A percentile compares a stretch with the other conserved stretches of the same genome.
These are phyloP conservation scores for Orobanche coerulescens DNA, from an alignment of 257 asterid species.

Conservation along the genomic window DNA sequence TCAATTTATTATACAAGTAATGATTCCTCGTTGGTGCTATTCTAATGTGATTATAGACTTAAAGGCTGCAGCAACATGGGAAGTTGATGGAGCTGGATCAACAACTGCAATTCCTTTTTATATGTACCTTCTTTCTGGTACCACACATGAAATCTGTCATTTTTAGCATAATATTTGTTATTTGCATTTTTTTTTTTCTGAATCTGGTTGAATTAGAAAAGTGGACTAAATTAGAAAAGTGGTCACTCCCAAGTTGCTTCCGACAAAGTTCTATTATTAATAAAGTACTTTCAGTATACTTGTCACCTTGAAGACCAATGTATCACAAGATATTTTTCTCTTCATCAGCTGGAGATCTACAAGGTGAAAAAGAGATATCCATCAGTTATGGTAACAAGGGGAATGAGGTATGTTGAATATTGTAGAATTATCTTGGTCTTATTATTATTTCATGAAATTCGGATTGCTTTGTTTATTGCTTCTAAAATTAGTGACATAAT, in stretches of 20 bases:
- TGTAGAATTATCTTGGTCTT: constrained; percentile 2
- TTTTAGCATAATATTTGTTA: not conserved
- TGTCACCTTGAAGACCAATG: not conserved
- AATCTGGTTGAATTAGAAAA: constrained; percentile 5
- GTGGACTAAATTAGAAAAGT: not conserved
- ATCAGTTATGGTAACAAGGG: constrained; percentile 97
- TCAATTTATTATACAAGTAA: constrained; percentile 3
- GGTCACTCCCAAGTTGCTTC: not conserved
- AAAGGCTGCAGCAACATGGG: constrained; percentile 83
- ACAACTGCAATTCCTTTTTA: constrained; percentile 59
- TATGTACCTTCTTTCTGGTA: constrained; percentile 90
- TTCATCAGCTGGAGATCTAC: constrained; percentile 47
- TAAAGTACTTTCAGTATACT: not conserved
- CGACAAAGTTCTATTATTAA: not conserved
- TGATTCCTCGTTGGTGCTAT: constrained; percentile 7
- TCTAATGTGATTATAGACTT: constrained; percentile 39
- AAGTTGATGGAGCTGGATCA: constrained; percentile 76
- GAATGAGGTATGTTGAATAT: constrained; percentile 61
- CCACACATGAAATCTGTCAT: not conserved
- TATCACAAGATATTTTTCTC: constrained; percentile 16
- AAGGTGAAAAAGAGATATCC: constrained; percentile 61
- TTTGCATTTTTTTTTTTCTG: not conserved
- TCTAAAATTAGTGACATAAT: not conserved
- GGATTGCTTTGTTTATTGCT: not conserved
- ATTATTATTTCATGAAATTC: not conserved